These are phyloP conservation scores for Neurospora sublineolata DNA, from an alignment of 495 filamentous ascomycete genomes.

Conservation along the genomic window DNA sequence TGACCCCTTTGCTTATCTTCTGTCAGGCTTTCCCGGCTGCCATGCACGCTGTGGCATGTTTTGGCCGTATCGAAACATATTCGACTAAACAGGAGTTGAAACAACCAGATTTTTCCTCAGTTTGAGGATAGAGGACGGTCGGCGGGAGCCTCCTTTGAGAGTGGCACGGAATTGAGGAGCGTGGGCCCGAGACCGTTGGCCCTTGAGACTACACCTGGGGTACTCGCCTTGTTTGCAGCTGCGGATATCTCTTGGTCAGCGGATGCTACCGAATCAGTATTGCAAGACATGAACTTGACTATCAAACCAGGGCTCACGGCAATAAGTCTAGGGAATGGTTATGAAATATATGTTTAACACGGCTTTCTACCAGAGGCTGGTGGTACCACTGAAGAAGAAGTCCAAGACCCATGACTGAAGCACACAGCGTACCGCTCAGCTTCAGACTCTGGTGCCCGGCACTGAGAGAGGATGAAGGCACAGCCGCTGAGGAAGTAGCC, in stretches of 20 bases:
- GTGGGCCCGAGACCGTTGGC: background rate
- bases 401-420: background rate
- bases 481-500: background rate
- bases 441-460: background rate
- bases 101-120: background rate
- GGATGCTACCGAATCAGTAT: background rate
- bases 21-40: conserved; percentile 44
- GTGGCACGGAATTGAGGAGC: background rate
- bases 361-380: background rate
- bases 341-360: background rate
- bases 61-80: conserved; percentile 44
- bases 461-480: background rate
- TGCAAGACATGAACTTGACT: background rate
- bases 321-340: background rate
- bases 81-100: background rate
- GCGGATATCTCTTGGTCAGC: conserved; percentile 2
- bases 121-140: background rate
- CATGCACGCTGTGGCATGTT: conserved; percentile 42
- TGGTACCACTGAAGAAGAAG: background rate
- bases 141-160: background rate
- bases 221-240: background rate
- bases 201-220: background rate
- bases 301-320: conserved; percentile 8
- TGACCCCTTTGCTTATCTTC: conserved; percentile 40
- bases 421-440: background rate